phyloP scores from a whole-genome alignment of 2,329 filamentous ascomycete species.

The Neopestalotiopsis sp. region DNA sequence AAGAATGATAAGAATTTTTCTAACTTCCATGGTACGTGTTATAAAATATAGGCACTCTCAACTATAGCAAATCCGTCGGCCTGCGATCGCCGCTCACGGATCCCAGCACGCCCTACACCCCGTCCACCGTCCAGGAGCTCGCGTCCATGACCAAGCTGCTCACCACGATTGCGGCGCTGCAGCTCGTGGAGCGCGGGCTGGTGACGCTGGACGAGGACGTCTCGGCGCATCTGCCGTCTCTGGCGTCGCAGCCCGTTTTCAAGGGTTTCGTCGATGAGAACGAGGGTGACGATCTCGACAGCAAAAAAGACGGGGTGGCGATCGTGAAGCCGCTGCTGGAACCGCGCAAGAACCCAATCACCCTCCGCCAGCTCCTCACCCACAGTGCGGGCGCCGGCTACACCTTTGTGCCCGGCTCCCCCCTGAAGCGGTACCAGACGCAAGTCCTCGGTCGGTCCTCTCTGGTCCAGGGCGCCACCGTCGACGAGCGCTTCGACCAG shows the following conservation, averaged over 20 bases:
- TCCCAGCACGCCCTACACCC: conserved; percentile 15
- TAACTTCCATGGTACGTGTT: too few relatives aligned
- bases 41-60: conserved; percentile 16
- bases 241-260: conserved; percentile 47
- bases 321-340: conserved; percentile 30
- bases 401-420: conserved; percentile 33
- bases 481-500: conserved; percentile 34
- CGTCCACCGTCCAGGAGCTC: conserved; percentile 36
- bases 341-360: conserved; percentile 40
- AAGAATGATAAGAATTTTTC: too few relatives aligned
- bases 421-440: conserved; percentile 13
- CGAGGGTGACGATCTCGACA: too few relatives aligned
- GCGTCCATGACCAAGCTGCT: conserved; percentile 47
- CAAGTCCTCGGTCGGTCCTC: conserved; percentile 10
- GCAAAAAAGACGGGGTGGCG: conserved; percentile 12
- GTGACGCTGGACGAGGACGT: conserved; percentile 52
- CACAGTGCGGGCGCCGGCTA: conserved; percentile 51
- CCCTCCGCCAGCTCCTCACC: conserved; percentile 49
- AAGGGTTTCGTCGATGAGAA: conserved; percentile 44
- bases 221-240: conserved; percentile 43
- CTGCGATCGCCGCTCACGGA: not conserved
- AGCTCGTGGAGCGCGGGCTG: conserved; percentile 50
- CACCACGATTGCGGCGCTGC: conserved; percentile 49
- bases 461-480: conserved; percentile 19
- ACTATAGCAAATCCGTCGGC: conserved; percentile 20